Evolutionary conservation across 768 basidiomycete genomes (phyloP), one percentile per base, ranked within the genome.

Genomic region (Termitomyces sp.): DNA sequence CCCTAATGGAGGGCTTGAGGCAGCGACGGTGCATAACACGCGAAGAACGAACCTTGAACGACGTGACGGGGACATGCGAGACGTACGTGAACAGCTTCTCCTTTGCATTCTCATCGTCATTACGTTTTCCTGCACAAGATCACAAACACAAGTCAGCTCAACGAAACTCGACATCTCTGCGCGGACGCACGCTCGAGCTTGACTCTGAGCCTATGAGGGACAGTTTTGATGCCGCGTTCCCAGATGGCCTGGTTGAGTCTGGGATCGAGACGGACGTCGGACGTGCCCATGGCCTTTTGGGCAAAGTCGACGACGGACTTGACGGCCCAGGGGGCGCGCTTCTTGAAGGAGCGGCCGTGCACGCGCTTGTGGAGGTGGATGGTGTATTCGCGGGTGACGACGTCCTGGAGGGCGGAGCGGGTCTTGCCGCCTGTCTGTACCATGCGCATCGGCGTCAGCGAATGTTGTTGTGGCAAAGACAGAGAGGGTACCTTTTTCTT

Each of bases 321-420:
- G 75, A 98, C 84, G 64, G 94, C 97, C 79, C 86, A 88, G 23
- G 97, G 97, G 17, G 97, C 94, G 65, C 95, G 89, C 83, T 96
- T 96, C 80, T 98, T 98, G 83, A 97, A 98, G 43, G 90, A 88
- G 59, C 88, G 84, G 64, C 89, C 91, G 74, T 94, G 91, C 43
- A 94, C 92, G 64, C 76, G 87, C 75, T 96, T 97, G 87, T 97
- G 94, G 41, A 98, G 78, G 77, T 97, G 93, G 80, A 98, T 89
- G 68, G 96, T 98, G 87, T 98, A 97, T 74, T 99, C 96, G 68
- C 95, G 88, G 63, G 95, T 91, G 63, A 98, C 96, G 77, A 98
- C 96, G 74, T 98, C 96, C 76, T 91, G 85, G 71, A 98, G 91
- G 54, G 96, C 96, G 58, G 94, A 95, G 75, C 96, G 94, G 68